These are phyloP conservation scores for Takashimella koratensis DNA, from an alignment of 1,284 basidiomycete species.

Conservation along the genomic window DNA sequence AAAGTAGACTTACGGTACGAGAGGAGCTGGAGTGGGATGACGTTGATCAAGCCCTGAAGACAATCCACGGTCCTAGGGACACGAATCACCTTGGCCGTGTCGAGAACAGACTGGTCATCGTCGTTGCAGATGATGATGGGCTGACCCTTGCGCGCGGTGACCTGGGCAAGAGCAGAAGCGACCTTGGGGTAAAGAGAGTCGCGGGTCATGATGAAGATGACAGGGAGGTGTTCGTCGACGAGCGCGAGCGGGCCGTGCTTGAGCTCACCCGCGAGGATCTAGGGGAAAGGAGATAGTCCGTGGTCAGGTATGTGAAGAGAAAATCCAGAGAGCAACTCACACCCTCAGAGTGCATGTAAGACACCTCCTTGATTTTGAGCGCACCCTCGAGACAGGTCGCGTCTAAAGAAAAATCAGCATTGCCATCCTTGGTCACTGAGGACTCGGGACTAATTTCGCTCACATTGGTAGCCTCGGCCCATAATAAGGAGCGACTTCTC, in stretches of 20 bases:
- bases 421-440: too few relatives aligned
- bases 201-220: slow-evolving; percentile 98
- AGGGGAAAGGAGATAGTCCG: not conserved
- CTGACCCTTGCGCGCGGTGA: slow-evolving; percentile 93
- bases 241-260: slow-evolving; percentile 98
- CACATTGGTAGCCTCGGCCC: slow-evolving; percentile 95
- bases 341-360: slow-evolving; percentile 85
- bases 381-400: slow-evolving; percentile 98
- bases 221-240: slow-evolving; percentile 97
- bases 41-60: slow-evolving; percentile 92
- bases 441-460: too few relatives aligned
- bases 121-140: slow-evolving; percentile 97
- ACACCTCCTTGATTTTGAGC: slow-evolving; percentile 98
- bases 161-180: slow-evolving; percentile 81
- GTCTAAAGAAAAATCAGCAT: too few relatives aligned
- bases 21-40: slow-evolving; percentile 92
- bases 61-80: slow-evolving; percentile 93
- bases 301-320: not conserved
- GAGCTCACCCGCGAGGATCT: slow-evolving; percentile 92
- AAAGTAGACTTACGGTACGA: slow-evolving; percentile 73
- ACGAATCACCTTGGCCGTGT: slow-evolving; percentile 76
- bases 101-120: slow-evolving; percentile 71
- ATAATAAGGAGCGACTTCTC: slow-evolving; percentile 91
- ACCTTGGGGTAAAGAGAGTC: slow-evolving; percentile 99
- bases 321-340: slow-evolving; percentile 31